Base-by-base conservation (phyloP, 352 stramenopile species). In the Sclerospora graminicola region DNA sequence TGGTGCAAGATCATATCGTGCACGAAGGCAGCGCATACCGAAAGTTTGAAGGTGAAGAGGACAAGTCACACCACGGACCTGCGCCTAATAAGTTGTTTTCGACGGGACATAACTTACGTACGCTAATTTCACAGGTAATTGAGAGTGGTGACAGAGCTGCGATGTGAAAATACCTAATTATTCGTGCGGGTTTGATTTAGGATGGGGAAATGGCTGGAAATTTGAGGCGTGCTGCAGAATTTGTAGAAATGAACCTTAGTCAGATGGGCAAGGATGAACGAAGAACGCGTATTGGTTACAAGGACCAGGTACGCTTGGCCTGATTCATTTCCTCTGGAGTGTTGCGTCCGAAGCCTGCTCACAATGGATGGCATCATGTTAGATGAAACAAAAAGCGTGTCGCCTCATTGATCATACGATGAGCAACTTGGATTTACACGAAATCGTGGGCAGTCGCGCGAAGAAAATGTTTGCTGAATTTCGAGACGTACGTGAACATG, bases 381-480 rank as follows among this genome's bases (percentile, higher is more conserved):
- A 97, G 73, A 97, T 98, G 89, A 93, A 93, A 60, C 78, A 93
- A 79, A 92, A 93, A 62, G 81, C 81, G 0, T 90, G 71, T 48
- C 76, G 79, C 10, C 50, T 93, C 20, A 89, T 93, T 48, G 81
- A 90, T 41, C 86, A 97, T 69, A 94, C 88, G 9, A 94, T 94
- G 54, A 95, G 92, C 66, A 95, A 95, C 28, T 58, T 98, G 36
- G 90, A 95, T 48, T 55, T 98, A 11, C 89, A 98, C 54, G 85
- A 97, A 45, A 96, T 96, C 29, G 88, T 98, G 2, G 79, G 95
- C 16, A 94, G 93, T 53, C 77, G 86, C 18, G 89, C 88, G 7
- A 97, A 98, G 61, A 95, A 97, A 60, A 84, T 97, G 56, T 98
- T 98, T 76, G 92, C 94, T 28, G 86, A 94, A 45, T 98, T 97